Conservation (phyloP, 2,329 filamentous ascomycete species). For the Helotiales sp. region DNA sequence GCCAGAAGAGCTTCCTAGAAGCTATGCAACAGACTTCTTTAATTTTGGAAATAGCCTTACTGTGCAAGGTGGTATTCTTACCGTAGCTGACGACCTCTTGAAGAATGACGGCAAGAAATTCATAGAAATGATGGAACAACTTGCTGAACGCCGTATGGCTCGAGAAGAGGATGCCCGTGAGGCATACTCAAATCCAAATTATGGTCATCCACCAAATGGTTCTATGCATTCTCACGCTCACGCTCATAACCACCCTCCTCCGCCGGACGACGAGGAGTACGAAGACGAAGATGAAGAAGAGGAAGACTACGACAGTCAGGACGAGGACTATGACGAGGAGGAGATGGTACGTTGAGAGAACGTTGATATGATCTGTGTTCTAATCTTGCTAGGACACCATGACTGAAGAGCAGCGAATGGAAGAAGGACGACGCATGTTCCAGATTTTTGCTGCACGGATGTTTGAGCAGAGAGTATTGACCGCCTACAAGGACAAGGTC, state of each 20-base stretch:
- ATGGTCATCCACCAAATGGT: slow-evolving; percentile 58
- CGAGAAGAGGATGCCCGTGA: slow-evolving; percentile 86
- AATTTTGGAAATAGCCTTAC: slow-evolving; percentile 97
- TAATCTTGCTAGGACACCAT: slow-evolving; percentile 73
- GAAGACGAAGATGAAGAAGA: slow-evolving; percentile 61
- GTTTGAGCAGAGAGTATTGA: slow-evolving; percentile 97
- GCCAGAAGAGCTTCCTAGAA: slow-evolving; percentile 62
- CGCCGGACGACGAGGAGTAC: slow-evolving; percentile 71
- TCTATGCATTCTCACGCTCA: slow-evolving; percentile 41
- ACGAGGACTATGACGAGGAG: slow-evolving; percentile 75
- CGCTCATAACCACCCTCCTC: slow-evolving; percentile 70
- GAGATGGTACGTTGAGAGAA: slow-evolving; percentile 55
- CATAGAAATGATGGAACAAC: slow-evolving; percentile 99
- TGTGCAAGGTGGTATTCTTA: slow-evolving; percentile 96
- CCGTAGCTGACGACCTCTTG: slow-evolving; percentile 94
- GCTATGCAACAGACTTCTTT: slow-evolving; percentile 82
- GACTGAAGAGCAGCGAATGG: slow-evolving; percentile 98
- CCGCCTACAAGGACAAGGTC: slow-evolving; percentile 97
- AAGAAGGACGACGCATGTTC: slow-evolving; percentile 97
- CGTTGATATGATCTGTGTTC: slow-evolving; percentile 30
- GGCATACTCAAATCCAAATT: slow-evolving; percentile 59
- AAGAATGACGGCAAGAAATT: slow-evolving; percentile 99
- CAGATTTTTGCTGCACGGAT: slow-evolving; percentile 98
- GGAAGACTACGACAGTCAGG: slow-evolving; percentile 62
- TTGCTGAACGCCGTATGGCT: slow-evolving; percentile 95